Conservation (phyloP, 2,329 filamentous ascomycete species). For the Pseudocercospora vitis region DNA sequence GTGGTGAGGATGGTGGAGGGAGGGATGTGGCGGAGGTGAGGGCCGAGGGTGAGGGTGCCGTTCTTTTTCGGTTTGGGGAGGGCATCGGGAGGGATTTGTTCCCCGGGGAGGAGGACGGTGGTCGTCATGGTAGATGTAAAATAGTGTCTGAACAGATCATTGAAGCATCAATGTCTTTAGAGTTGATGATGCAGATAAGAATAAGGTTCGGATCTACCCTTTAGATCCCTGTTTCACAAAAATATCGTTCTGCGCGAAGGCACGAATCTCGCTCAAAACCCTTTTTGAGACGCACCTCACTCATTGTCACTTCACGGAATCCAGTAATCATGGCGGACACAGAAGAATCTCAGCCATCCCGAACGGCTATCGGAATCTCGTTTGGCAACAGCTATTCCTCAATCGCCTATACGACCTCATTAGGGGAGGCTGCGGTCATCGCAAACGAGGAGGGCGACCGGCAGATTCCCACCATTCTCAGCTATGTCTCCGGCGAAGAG, state of each 20-base stretch:
- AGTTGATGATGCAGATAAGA: not conserved
- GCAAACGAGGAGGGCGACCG: slow-evolving; percentile 99
- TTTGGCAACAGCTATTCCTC: slow-evolving; percentile 99
- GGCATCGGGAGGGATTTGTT: slow-evolving; percentile 64
- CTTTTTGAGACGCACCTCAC: not conserved
- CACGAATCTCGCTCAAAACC: slow-evolving; percentile 11
- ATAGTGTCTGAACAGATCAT: no score
- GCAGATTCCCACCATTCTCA: slow-evolving; percentile 91
- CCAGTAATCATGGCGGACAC: slow-evolving; percentile 50
- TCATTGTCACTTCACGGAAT: slow-evolving; percentile 6
- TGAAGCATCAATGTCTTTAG: not conserved
- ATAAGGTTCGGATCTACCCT: not conserved
- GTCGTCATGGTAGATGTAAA: slow-evolving; percentile 20
- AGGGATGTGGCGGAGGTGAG: slow-evolving; percentile 78
- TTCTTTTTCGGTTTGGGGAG: slow-evolving; percentile 68
- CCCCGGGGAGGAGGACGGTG: slow-evolving; percentile 78
- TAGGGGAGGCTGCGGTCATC: slow-evolving; percentile 92
- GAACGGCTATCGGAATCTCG: slow-evolving; percentile 81
- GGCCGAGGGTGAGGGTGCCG: slow-evolving; percentile 72
- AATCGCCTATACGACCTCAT: slow-evolving; percentile 76
- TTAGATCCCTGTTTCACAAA: slow-evolving; percentile 8
- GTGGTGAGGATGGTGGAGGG: slow-evolving; percentile 71
- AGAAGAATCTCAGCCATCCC: slow-evolving; percentile 28
- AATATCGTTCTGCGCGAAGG: not conserved
- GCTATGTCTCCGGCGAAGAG: slow-evolving; percentile 93